Evolutionary conservation across 23 red algal genomes (phyloP).

Genomic region (Gracilariopsis chorda): DNA sequence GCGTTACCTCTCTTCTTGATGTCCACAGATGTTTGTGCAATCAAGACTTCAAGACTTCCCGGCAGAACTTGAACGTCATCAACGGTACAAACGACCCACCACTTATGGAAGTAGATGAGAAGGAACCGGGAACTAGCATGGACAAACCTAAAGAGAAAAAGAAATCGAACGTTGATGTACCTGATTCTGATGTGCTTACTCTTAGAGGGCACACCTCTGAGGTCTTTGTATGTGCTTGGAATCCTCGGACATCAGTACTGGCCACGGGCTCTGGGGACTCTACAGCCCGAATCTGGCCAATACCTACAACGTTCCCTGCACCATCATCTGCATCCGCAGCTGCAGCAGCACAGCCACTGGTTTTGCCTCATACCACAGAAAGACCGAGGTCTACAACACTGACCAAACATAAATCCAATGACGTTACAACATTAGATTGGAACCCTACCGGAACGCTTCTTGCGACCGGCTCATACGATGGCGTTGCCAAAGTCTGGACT

Average conservation of each 20-base stretch:
- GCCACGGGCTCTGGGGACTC: constrained; percentile 89
- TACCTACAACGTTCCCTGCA: constrained; percentile 43
- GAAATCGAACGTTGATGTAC: constrained; percentile 31
- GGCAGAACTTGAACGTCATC: not conserved
- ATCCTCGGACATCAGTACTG: constrained; percentile 77
- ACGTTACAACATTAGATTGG: constrained; percentile 93
- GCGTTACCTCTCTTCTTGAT: constrained; percentile 67
- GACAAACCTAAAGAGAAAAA: not conserved
- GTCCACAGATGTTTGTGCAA: constrained; percentile 82
- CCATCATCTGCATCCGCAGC: constrained; percentile 40
- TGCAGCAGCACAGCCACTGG: constrained; percentile 49
- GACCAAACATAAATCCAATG: constrained; percentile 44
- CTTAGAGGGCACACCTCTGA: constrained; percentile 84
- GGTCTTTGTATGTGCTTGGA: constrained; percentile 95
- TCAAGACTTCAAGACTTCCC: constrained; percentile 17
- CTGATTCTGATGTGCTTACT: constrained; percentile 60
- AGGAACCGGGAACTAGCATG: not conserved
- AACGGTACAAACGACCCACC: not conserved
- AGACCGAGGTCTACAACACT: not conserved
- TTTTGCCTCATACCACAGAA: constrained; percentile 48
- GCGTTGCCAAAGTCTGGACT: constrained; percentile 77
- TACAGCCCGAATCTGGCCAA: constrained; percentile 95
- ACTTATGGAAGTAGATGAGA: constrained; percentile 48
- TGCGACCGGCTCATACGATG: constrained; percentile 87
- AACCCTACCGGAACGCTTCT: constrained; percentile 71